These are phyloP conservation scores for Candida nanaspora DNA, from an alignment of 805 yeast species.

Conservation along the genomic window DNA sequence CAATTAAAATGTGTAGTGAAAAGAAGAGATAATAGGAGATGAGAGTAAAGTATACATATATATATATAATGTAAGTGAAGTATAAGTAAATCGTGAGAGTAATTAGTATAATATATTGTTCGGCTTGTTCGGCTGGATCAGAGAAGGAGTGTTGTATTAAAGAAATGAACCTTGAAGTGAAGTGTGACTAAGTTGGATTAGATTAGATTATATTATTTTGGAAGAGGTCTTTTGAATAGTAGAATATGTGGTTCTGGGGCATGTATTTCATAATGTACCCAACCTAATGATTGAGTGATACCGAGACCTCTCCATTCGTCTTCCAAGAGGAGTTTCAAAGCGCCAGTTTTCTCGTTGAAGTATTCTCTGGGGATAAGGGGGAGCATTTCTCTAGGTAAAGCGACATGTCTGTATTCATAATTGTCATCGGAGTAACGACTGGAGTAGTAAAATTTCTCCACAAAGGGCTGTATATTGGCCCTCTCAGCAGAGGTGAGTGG, in stretches of 20 bases:
- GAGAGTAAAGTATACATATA: no score
- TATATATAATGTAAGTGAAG: no score
- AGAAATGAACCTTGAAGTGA: no score
- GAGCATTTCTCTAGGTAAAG: constrained; percentile 92
- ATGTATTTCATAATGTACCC: constrained; percentile 98
- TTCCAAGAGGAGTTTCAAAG: constrained; percentile 80
- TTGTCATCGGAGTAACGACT: constrained; percentile 89
- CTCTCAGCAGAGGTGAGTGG: constrained; percentile 77
- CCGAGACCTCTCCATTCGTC: constrained; percentile 99
- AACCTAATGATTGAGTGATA: constrained; percentile 92
- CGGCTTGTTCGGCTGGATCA: no score
- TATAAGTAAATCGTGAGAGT: no score
- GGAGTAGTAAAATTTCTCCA: constrained; percentile 90
- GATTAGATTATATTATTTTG: neutral
- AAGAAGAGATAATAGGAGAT: no score
- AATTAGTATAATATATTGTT: no score
- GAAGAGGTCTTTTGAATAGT: constrained; percentile 62
- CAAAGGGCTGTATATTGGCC: constrained; percentile 82
- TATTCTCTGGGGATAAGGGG: constrained; percentile 92
- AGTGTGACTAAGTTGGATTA: no score
- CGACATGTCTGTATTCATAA: constrained; percentile 92
- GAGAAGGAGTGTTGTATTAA: no score
- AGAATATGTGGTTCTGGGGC: constrained; percentile 98
- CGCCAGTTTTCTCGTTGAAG: constrained; percentile 89
- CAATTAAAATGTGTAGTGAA: no score